Evolutionary conservation across 306 rosid genomes (phyloP), one percentile per base, ranked within the genome.

Genomic region (Fagus crenata): DNA sequence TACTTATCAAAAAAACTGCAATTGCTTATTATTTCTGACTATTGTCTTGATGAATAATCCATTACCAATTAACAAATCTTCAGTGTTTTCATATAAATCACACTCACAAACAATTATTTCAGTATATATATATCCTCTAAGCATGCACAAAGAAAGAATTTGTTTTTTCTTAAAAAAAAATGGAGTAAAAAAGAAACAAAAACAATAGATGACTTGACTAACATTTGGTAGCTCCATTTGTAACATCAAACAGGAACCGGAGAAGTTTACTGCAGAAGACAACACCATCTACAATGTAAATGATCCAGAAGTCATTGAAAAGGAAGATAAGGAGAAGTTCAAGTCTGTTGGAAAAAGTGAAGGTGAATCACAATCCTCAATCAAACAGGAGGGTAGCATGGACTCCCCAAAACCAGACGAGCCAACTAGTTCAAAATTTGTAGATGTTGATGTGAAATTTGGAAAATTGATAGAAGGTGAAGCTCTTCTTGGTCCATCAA

Each of bases 221-320:
- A 64, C n/a, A 55, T 39, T 18, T 9, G 28, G 28, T 0, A 22
- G 6, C 17, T 5, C 54, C 28, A 73, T 64, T 54, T 64, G 41
- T 80, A 76, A 74, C 17, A 61, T 64, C 67, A 42, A 77, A 7
- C 56, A 90, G 90, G 87, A 73, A 31, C 76, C 17, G 0, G 69
- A 55, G 70, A 83, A 71, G 70, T 53, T 53, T 37, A 56, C 33
- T 53, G 78, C 73, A 84, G 85, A 80, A 76, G 53, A 74, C 65
- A 73, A 73, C 28, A 40, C 58, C 13, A 18, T 42, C 33, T 42
- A 5, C n/a, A 39, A 49, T 11, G 75, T 28, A 22, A 78, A 72
- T 53, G 75, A 72, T 59, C 81, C 61, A 76, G 78, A 53, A 63
- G 72, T 28, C 8, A 0, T 3, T 42, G 77, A 56, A 1, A 70